Evolutionary conservation across 1,284 basidiomycete genomes (phyloP), one percentile per base, ranked within the genome.

Genomic region (Agaricales sp.): DNA sequence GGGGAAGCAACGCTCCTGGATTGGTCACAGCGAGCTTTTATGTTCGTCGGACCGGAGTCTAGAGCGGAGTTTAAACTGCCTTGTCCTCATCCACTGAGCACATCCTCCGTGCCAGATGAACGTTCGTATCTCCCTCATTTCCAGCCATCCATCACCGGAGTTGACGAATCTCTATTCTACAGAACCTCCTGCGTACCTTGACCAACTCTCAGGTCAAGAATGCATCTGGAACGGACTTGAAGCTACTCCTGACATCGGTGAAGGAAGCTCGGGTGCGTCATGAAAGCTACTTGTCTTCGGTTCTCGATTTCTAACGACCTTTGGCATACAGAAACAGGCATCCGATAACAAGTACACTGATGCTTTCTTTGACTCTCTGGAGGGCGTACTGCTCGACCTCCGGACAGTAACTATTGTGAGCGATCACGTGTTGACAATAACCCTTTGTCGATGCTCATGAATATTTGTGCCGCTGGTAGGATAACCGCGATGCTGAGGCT

Each of bases 321-420:
- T 55, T 48, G 22, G 49, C 8, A 46, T 43, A 38, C 57, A 82
- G 77, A 70, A 71, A 22, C 72, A 82, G 61, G 70, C 67, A 48
- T 69, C 82, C 59, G 85, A 88, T 64, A 66, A 71, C 47, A 91
- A 87, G 63, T 75, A 84, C 12, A 73, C 82, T n/a, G 91, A 95
- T 61, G 80, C 85, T 19, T 97, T 95, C 71, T 90, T 89, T 58
- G 92, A 95, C 56, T 87, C 88, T 1, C 73, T 96, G 46, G 93
- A 97, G 61, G 87, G 87, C 54, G 75, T 96, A 38, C 69, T 95
- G 47, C 69, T 71, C 46, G 93, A 97, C 70, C 74, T 97, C 52
- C 82, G 84, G 54, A 80, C 77, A 46, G 76, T 86, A 59, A 84
- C 83, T 26, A 77, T 86, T 64, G 87, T 90, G 60, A 58, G 79